Conservation (phyloP, 176 grass and related monocot species). For the Melocanna baccifera region DNA sequence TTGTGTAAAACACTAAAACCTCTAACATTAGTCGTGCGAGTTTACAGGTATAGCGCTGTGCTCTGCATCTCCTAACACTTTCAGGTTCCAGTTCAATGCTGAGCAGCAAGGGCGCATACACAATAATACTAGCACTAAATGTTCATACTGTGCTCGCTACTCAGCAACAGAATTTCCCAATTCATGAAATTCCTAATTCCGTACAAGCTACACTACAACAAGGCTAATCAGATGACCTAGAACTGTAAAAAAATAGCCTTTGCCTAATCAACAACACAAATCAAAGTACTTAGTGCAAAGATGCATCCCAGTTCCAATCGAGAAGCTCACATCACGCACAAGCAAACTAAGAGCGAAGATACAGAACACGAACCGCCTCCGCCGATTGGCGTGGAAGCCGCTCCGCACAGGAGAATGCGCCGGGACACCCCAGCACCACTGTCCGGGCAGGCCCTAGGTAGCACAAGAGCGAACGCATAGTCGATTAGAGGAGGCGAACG, state of each 20-base stretch:
- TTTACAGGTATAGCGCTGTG: neutral
- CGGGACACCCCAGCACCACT: slow-evolving; percentile 3
- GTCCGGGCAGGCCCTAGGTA: neutral
- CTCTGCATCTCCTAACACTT: neutral
- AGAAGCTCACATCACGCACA: neutral
- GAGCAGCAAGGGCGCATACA: neutral
- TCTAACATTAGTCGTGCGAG: neutral
- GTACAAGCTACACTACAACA: neutral
- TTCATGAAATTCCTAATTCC: neutral
- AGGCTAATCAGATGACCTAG: neutral
- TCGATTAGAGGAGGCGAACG: neutral
- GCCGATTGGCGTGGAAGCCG: neutral
- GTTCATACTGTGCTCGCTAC: neutral
- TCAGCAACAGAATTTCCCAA: neutral
- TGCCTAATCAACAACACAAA: neutral
- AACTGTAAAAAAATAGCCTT: neutral
- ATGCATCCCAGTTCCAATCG: neutral
- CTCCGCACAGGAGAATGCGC: neutral
- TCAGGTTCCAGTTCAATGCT: neutral
- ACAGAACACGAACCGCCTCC: slow-evolving; percentile 36
- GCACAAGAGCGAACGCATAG: neutral
- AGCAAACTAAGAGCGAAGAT: neutral
- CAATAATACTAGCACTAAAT: neutral
- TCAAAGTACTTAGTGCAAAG: neutral
- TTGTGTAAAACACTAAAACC: neutral